Evolutionary conservation across 495 filamentous ascomycete genomes (phyloP), one percentile per base, ranked within the genome.

Genomic region (Lepidopterella palustris): DNA sequence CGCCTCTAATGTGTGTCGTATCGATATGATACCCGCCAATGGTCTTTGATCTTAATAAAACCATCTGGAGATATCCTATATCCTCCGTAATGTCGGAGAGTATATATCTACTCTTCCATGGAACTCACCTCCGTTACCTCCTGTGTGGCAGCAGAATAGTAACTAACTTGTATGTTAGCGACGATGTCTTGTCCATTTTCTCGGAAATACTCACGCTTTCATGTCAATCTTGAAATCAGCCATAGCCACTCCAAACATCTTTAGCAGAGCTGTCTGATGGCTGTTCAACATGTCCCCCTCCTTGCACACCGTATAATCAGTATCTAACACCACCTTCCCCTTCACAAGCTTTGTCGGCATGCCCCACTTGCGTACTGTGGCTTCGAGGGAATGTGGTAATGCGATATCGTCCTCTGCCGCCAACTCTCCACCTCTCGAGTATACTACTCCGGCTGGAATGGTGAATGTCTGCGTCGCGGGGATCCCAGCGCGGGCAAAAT

Each of bases 401-500:
- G 89, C 89, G 53, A 95, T 84, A 74, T 97, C 93, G 59, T 96
- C 77, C 55, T 89, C 86, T 24, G 72, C 71, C 23, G 89, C 80
- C 27, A 95, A 79, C 76, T 95, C 90, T 51, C 85, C 91, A 6
- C 76, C 87, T 6, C 87, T 84, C 1, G 84, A 80, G 72, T 87
- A 87, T 29, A 98, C 80, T 21, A 83, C 74, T 23, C 93, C 93
- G 1, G 83, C 80, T 6, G 92, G 91, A 35, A 97, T 79, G 40
- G 77, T 79, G 74, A 97, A 90, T 31, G 78, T 79, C 61, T 89
- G 82, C 9, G 87, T 78, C 23, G 90, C 85, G 58, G 77, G 70
- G 23, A 83, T 86, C 62, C 92, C 93, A 58, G 95, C 90, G 69
- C 93, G 88, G 50, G 93, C 93, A 63, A 87, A 98, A 76, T 96